phyloP scores from a whole-genome alignment of 1,284 basidiomycete genomes.

The Ustilago crameri region DNA sequence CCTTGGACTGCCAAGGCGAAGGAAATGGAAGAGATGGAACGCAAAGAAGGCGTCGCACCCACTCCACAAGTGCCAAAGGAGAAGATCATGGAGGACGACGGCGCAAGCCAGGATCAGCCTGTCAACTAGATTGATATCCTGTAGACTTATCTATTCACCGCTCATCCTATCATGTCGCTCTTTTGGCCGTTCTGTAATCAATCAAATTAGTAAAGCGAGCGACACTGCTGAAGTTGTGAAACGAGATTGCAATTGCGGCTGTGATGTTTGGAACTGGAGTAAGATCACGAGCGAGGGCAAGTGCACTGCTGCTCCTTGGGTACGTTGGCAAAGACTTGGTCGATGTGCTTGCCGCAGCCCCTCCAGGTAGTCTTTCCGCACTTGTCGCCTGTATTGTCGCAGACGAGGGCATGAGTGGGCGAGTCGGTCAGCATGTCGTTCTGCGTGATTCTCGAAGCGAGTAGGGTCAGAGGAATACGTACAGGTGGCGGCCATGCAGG shows the following conservation, averaged over 20 bases:
- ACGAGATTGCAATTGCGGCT: background rate
- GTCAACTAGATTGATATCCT: constrained; percentile 31
- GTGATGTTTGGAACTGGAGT: too few species aligned
- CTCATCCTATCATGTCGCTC: constrained; percentile 6
- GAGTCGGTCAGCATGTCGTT: constrained; percentile 1
- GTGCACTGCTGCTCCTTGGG: constrained; percentile 45
- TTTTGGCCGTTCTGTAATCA: constrained; percentile 1
- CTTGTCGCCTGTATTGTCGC: constrained; percentile 40
- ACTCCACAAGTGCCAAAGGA: constrained; percentile 13
- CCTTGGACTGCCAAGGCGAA: constrained; percentile 60
- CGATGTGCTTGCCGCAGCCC: constrained; percentile 52
- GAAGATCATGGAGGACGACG: constrained; percentile 42
- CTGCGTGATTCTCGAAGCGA: background rate
- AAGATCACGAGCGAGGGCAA: constrained; percentile 38
- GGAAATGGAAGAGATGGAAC: constrained; percentile 56
- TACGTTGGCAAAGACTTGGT: constrained; percentile 41
- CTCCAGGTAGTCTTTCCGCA: constrained; percentile 58
- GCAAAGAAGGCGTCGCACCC: constrained; percentile 21
- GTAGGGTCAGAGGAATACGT: constrained; percentile 4
- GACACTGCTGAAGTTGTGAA: background rate
- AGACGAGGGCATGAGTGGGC: background rate
- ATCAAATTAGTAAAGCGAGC: background rate
- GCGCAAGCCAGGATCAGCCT: constrained; percentile 52
- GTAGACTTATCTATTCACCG: constrained; percentile 13
- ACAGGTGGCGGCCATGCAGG: constrained; percentile 52